Evolutionary conservation across 495 filamentous ascomycete genomes (phyloP).

Genomic region (Penicillium macrosclerotiorum): DNA sequence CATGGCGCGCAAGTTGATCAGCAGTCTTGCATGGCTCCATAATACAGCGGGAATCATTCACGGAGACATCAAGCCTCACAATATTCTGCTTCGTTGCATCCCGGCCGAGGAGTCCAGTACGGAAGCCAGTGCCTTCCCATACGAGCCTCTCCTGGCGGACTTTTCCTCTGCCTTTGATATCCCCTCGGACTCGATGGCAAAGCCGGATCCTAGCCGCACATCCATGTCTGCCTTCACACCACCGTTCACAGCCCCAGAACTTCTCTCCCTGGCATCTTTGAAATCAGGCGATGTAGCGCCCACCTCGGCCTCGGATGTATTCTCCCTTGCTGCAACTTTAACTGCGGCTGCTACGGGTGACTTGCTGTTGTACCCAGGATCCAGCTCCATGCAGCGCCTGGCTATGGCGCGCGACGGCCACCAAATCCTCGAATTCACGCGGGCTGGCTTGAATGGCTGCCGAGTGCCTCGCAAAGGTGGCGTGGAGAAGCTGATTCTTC

Average conservation of each 20-base stretch:
- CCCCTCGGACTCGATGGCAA: conserved; percentile 9
- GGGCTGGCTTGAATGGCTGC: conserved; percentile 36
- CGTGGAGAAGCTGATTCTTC: conserved; percentile 42
- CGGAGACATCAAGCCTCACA: conserved; percentile 46
- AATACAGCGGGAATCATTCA: conserved; percentile 40
- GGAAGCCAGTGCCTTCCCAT: conserved; percentile 24
- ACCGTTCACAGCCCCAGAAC: conserved; percentile 58
- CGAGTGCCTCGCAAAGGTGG: conserved; percentile 42
- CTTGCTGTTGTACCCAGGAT: conserved; percentile 49
- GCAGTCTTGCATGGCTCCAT: conserved; percentile 53
- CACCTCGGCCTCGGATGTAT: conserved; percentile 33
- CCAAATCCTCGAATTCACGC: conserved; percentile 45
- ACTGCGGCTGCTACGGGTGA: conserved; percentile 55
- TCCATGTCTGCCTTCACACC: conserved; percentile 52
- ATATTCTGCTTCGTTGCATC: conserved; percentile 36
- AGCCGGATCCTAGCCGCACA: conserved; percentile 18
- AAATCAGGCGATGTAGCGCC: conserved; percentile 20
- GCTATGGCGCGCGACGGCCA: conserved; percentile 50
- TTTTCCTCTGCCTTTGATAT: conserved; percentile 57
- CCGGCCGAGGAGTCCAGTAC: conserved; percentile 3
- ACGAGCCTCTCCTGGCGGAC: conserved; percentile 53
- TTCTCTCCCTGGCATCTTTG: conserved; percentile 40
- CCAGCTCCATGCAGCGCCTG: conserved; percentile 40
- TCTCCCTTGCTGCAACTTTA: conserved; percentile 56
- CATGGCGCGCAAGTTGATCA: conserved; percentile 49